phyloP scores from a whole-genome alignment of 2,329 filamentous ascomycete genomes.

The Monilinia vaccinii-corymbosi region DNA sequence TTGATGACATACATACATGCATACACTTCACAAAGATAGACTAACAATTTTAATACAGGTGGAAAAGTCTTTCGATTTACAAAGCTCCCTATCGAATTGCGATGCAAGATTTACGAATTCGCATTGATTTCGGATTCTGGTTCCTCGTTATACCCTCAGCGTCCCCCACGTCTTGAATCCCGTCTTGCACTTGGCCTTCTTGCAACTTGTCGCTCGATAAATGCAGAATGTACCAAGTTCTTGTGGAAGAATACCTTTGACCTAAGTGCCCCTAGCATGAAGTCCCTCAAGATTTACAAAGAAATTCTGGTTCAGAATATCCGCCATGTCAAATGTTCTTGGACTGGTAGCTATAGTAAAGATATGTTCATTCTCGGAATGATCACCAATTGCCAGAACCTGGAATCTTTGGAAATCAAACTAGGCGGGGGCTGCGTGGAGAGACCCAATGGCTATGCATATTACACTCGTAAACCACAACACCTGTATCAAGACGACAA shows the following conservation, averaged over 20 bases:
- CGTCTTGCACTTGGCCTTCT: slow-evolving; percentile 12
- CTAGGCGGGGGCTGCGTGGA: slow-evolving; percentile 3
- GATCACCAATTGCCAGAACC: slow-evolving; percentile 1
- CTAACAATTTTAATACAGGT: background rate
- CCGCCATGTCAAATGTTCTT: slow-evolving; percentile 13
- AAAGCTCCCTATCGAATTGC: slow-evolving; percentile 16
- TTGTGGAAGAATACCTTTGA: slow-evolving; percentile 19
- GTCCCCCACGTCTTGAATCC: background rate
- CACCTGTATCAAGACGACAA: slow-evolving; percentile 5
- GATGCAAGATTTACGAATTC: slow-evolving; percentile 16
- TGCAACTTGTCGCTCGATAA: slow-evolving; percentile 12
- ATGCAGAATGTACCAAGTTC: slow-evolving; percentile 13
- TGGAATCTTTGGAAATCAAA: slow-evolving; percentile 10
- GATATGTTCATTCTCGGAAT: background rate
- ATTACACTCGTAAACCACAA: background rate
- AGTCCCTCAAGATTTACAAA: background rate
- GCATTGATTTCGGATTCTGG: slow-evolving; percentile 3
- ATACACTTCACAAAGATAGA: background rate
- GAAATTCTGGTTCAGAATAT: slow-evolving; percentile 3
- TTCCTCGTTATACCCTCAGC: background rate
- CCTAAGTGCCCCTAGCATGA: background rate
- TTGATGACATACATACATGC: background rate
- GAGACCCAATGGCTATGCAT: background rate
- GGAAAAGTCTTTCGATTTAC: slow-evolving; percentile 16
- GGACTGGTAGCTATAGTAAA: slow-evolving; percentile 9